Evolutionary conservation across 2,329 filamentous ascomycete species (phyloP), one percentile per base, ranked within the genome.

Genomic region (Scedosporium minutisporum): DNA sequence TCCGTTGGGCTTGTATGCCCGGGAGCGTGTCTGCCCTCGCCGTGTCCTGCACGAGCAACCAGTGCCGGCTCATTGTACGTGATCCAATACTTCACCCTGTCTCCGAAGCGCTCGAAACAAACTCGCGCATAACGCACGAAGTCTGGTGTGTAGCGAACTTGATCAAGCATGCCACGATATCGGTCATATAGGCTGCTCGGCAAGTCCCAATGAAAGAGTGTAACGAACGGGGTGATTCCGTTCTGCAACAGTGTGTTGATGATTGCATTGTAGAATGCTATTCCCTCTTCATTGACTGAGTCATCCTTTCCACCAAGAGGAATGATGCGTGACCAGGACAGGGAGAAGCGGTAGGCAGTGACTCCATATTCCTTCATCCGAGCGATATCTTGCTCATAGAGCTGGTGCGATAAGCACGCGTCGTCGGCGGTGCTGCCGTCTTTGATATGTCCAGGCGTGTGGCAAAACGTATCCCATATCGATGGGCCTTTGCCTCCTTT

Each of bases 131-230:
- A 87, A 68, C 81, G 75, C 48, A 80, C 77, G 65, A 79, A 87
- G 69, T 87, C 85, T 44, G 80, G 78, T 2, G 84, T 81, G 67
- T 85, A 87, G 69, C 84, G 82, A 21, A 83, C 80, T 69, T 85
- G 82, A 74, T 87, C 83, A 42, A 87, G 72, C 68, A 84, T 77
- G 18, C 84, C 85, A 18, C 81, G 81, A 68, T 87, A 87, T 46
- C 82, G 79, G 69, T 82, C 79, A 65, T 87, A 75, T 27, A 87
- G 75, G 55, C 75, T 78, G 62, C 84, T 80, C 1, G 85, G 85
- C 0, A 84, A 77, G 71, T 88, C 85, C 85, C 85, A 87, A 67
- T 88, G 85, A 71, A 83, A 87, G 3, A 88, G 75, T 0, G 85
- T 88, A 61, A 87, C 75, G 66, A 87, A 79, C 0, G 86, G 85